These are phyloP conservation scores for Alternaria metachromatica DNA, from an alignment of 2,329 filamentous ascomycete genomes.

Conservation along the genomic window DNA sequence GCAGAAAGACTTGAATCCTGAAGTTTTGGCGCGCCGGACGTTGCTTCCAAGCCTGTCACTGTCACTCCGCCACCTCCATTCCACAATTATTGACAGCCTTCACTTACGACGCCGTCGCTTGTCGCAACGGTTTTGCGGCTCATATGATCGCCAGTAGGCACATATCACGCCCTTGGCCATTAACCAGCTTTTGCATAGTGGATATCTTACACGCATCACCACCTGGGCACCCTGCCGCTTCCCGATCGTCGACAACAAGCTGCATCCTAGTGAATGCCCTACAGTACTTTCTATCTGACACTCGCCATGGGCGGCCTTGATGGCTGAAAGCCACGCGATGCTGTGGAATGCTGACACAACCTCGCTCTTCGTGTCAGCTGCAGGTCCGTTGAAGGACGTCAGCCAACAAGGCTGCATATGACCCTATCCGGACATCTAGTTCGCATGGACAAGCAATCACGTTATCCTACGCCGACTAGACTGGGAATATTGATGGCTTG, in stretches of 20 bases:
- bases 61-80: background rate
- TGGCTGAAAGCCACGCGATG: slow-evolving; percentile 15
- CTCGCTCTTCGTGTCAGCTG: slow-evolving; percentile 31
- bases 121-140: slow-evolving; percentile 11
- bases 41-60: background rate
- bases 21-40: background rate
- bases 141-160: slow-evolving; percentile 12
- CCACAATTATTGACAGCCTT: background rate
- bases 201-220: slow-evolving; percentile 1
- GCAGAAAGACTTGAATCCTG: background rate
- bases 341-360: slow-evolving; percentile 16
- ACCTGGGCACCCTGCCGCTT: background rate
- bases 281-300: background rate
- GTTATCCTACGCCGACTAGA: slow-evolving; percentile 12
- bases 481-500: slow-evolving; percentile 3
- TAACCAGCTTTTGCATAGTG: slow-evolving; percentile 14
- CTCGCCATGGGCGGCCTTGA: background rate
- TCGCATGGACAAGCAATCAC: slow-evolving; percentile 31
- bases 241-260: background rate
- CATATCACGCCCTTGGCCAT: background rate
- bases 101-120: background rate
- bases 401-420: slow-evolving; percentile 12
- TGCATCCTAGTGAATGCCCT: background rate
- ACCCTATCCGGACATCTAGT: slow-evolving; percentile 12
- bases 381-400: slow-evolving; percentile 25